A percentile compares a stretch with the other conserved stretches of the same genome.
These are phyloP conservation scores for Prillingera fragicola DNA, from an alignment of 1,284 basidiomycete species.

Conservation along the genomic window DNA sequence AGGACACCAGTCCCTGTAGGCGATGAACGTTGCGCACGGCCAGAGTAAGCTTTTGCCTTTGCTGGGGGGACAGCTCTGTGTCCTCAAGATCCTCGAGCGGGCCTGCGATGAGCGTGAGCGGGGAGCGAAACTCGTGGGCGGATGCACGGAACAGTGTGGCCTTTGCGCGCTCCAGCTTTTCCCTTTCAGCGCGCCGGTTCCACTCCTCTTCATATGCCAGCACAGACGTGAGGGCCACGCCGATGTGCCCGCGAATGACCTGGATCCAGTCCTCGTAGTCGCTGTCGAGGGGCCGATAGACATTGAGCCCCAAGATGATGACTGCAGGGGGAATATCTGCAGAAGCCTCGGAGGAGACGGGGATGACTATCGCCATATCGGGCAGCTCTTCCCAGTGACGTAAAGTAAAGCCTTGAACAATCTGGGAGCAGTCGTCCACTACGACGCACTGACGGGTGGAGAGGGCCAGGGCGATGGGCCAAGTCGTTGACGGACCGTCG, in stretches of 20 bases:
- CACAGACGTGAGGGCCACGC: slow-evolving; percentile 9
- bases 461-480: slow-evolving; percentile 31
- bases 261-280: slow-evolving; percentile 32
- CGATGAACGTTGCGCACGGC: slow-evolving; percentile 31
- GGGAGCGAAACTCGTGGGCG: slow-evolving; percentile 30
- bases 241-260: slow-evolving; percentile 13
- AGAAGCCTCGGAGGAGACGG: slow-evolving; percentile 24
- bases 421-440: slow-evolving; percentile 27
- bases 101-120: slow-evolving; percentile 28
- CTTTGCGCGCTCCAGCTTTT: slow-evolving; percentile 19
- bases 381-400: slow-evolving; percentile 35
- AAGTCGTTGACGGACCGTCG: slow-evolving; percentile 1
- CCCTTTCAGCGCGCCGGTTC: slow-evolving; percentile 7
- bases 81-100: slow-evolving; percentile 31
- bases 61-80: slow-evolving; percentile 7
- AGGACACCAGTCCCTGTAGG: slow-evolving; percentile 30
- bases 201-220: slow-evolving; percentile 9
- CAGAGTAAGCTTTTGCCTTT: slow-evolving; percentile 14
- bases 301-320: slow-evolving; percentile 40
- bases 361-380: slow-evolving; percentile 38
- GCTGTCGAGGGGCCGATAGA: slow-evolving; percentile 26
- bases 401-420: slow-evolving; percentile 27
- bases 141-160: slow-evolving; percentile 28
- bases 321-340: slow-evolving; percentile 23
- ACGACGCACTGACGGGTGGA: slow-evolving; percentile 20